These are phyloP conservation scores for Saccharomycopsis synnaedendra DNA, from an alignment of 805 yeast species.

Conservation along the genomic window DNA sequence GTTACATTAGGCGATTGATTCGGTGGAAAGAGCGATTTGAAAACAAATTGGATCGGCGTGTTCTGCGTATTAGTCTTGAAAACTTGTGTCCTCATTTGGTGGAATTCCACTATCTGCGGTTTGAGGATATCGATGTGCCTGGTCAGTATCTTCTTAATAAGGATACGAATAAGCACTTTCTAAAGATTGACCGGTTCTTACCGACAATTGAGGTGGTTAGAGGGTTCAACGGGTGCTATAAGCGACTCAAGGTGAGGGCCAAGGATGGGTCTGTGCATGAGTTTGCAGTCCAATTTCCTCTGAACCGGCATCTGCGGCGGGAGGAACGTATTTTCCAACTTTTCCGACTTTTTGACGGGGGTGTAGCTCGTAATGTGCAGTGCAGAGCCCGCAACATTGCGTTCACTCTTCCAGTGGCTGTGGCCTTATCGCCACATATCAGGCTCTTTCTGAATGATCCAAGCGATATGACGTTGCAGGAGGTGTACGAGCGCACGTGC, in stretches of 20 bases:
- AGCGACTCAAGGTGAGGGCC: constrained; percentile 81
- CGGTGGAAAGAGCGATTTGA: constrained; percentile 91
- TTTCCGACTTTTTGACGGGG: constrained; percentile 79
- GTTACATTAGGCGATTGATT: constrained; percentile 71
- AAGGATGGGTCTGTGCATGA: constrained; percentile 87
- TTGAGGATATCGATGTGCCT: constrained; percentile 95
- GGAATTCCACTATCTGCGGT: constrained; percentile 96
- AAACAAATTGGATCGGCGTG: constrained; percentile 79
- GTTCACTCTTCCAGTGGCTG: constrained; percentile 82
- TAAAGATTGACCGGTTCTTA: constrained; percentile 85
- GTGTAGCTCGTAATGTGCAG: constrained; percentile 71
- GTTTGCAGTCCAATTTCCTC: constrained; percentile 95
- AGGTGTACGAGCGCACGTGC: constrained; percentile 82
- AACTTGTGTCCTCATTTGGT: constrained; percentile 89
- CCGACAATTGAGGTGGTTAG: constrained; percentile 83
- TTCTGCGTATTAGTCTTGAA: constrained; percentile 71
- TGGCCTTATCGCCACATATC: constrained; percentile 91
- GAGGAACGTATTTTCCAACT: constrained; percentile 91
- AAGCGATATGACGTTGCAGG: constrained; percentile 63
- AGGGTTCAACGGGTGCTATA: constrained; percentile 83
- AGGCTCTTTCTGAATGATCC: constrained; percentile 80
- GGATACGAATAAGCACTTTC: constrained; percentile 82
- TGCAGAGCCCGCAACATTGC: constrained; percentile 75
- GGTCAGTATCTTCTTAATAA: constrained; percentile 88
- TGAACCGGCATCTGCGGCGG: constrained; percentile 93